Conservation (phyloP, 805 yeast genomes). For the Wickerhamia fluorescens region DNA sequence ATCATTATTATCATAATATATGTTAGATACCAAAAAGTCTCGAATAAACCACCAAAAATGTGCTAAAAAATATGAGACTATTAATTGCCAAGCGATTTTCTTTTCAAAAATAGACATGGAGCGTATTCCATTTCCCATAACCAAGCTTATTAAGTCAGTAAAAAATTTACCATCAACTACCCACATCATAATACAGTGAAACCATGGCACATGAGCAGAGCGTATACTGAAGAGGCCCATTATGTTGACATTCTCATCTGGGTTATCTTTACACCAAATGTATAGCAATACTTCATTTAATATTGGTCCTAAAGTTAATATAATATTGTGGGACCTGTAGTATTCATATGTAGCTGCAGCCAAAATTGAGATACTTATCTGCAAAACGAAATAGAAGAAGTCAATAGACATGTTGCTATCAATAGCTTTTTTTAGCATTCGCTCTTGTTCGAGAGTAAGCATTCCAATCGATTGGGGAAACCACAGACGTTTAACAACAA, state of each 20-base stretch:
- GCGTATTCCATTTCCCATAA: conserved; percentile 1
- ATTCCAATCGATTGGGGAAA: conserved; percentile 15
- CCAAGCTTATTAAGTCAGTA: conserved; percentile 4
- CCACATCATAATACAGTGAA: conserved; percentile 5
- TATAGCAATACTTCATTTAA: conserved; percentile 34
- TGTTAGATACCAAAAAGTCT: conserved; percentile 9
- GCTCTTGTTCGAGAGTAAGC: conserved; percentile 10
- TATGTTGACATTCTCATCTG: conserved; percentile 31
- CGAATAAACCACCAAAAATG: conserved; percentile 30
- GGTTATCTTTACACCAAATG: conserved; percentile 42
- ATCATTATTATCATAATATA: conserved; percentile 13
- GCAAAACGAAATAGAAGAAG: conserved; percentile 21
- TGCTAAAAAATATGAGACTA: conserved; percentile 11
- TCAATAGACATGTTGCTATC: conserved; percentile 19
- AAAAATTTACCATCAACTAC: conserved; percentile 2
- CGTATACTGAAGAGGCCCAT: conserved; percentile 35
- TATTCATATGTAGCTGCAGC: conserved; percentile 10
- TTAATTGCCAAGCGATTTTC: conserved; percentile 5
- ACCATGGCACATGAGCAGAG: conserved; percentile 38
- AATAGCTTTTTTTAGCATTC: conserved; percentile 8
- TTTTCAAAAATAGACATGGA: conserved; percentile 1
- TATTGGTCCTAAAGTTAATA: conserved; percentile 29
- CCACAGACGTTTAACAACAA: conserved; percentile 8
- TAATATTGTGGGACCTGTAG: conserved; percentile 9
- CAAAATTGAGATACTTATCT: conserved; percentile 19